Base-by-base conservation (phyloP, 2,329 filamentous ascomycete species). In the Aspergillus texensis region DNA sequence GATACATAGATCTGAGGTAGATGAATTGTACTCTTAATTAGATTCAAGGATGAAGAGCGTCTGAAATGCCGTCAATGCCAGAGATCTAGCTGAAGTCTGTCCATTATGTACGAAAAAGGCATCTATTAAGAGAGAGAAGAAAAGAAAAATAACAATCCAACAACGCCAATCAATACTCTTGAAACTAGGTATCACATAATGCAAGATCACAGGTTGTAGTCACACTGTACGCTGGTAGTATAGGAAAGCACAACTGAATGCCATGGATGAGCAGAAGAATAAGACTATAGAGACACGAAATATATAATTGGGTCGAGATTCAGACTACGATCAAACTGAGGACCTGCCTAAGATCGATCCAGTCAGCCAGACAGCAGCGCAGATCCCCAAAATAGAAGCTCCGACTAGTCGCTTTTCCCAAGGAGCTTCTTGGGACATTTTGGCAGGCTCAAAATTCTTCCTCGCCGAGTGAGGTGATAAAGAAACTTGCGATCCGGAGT, bases 341-440 rank as follows among this genome's bases (percentile, higher is more conserved):
- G 64, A 56, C 61, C 67, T 67, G 62, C 75, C 74, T 43, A 78
- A 62, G 36, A 76, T 70, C 32, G 75, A 78, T 43, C 75, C 76
- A 39, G 76, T 70, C 26, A 77, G 63, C 77, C 77, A 79, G 39
- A 75, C 66, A 39, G 76, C 76, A 48, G 75, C 74, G 62, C 75
- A 78, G 53, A 70, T 71, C 36, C 74, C 74, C 41, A 79, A 61
- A 24, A 78, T 72, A 43, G 75, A 75, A 26, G 75, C 58, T 1
- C 77, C 77, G n/a, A 78, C 68, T 14, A 77, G 63, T 56, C 75
- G 74, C 67, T 78, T 85, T 84, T 87, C 89, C 86, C 88, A 91
- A 60, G 86, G 85, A 39, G 88, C 85, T 60, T 90, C 87, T 3
- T 85, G 88, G 57, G 90, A 77, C 36, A 89, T 86, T 70, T 86